Percentiles rank a stretch among this genome's conserved stretches.
These are phyloP conservation scores for Triglochin maritima DNA, from an alignment of 106 monocot genomes.

Conservation along the genomic window DNA sequence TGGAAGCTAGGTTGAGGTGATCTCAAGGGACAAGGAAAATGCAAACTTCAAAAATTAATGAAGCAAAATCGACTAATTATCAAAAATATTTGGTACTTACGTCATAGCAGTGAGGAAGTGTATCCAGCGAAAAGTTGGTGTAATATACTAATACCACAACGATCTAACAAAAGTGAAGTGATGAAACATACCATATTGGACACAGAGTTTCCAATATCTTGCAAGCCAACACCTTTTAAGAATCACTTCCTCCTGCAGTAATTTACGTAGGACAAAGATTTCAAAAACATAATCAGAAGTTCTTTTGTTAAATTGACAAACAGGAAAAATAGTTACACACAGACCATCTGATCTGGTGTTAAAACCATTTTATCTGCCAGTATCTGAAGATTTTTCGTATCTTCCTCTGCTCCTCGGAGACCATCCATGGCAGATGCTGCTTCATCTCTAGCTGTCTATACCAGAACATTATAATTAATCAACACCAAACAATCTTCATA, in stretches of 20 bases:
- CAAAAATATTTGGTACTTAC: too few relatives aligned
- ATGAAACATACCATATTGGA: constrained; percentile 37
- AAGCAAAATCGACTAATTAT: too few relatives aligned
- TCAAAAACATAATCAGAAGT: not conserved
- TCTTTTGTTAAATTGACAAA: not conserved
- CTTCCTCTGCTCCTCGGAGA: constrained; percentile 37
- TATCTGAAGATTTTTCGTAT: constrained; percentile 33
- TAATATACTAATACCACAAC: not conserved
- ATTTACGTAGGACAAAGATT: not conserved
- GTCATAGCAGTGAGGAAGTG: too few relatives aligned
- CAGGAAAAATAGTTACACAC: not conserved
- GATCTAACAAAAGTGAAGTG: not conserved
- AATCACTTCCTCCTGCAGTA: constrained; percentile 57
- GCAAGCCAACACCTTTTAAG: constrained; percentile 90
- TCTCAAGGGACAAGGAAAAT: too few relatives aligned
- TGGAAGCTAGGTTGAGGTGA: too few relatives aligned
- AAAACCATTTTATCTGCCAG: constrained; percentile 48
- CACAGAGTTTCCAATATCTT: constrained; percentile 81
- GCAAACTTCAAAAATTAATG: too few relatives aligned
- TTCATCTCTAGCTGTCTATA: constrained; percentile 14
- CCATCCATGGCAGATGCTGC: constrained; percentile 28
- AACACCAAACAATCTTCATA: not conserved
- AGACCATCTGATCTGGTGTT: constrained; percentile 60
- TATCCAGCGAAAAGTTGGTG: too few relatives aligned
- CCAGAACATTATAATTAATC: not conserved